Percentiles rank a stretch among this genome's conserved stretches.
Conservation (phyloP, 2,329 filamentous ascomycete genomes). For the Penicillium sp. region DNA sequence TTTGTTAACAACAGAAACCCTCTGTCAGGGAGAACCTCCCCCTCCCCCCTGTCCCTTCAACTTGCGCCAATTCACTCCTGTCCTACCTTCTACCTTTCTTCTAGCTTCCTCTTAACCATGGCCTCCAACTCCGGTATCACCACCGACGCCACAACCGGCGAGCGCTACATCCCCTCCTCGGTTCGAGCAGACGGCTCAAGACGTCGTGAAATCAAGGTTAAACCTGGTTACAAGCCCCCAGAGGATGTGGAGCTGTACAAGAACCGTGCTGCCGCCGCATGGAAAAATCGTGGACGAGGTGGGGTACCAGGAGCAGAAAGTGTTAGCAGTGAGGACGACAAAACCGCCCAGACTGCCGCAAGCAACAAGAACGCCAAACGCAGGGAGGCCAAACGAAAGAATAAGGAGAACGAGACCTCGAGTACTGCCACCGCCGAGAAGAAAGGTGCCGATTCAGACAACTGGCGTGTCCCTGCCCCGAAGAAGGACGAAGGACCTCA, state of each 20-base stretch:
- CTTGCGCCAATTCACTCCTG: background rate
- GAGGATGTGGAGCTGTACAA: constrained; percentile 97
- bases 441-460: constrained; percentile 34
- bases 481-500: constrained; percentile 33
- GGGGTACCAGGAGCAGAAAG: constrained; percentile 75
- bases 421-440: constrained; percentile 30
- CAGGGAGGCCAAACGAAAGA: constrained; percentile 68
- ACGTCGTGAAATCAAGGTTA: constrained; percentile 92
- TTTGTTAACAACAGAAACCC: too few relatives aligned
- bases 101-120: constrained; percentile 12
- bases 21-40: background rate
- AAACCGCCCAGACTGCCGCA: constrained; percentile 52
- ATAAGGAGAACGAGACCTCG: constrained; percentile 60
- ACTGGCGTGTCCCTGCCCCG: constrained; percentile 35
- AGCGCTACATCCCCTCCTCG: constrained; percentile 88
- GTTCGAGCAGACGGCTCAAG: constrained; percentile 84
- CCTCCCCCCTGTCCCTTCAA: too few relatives aligned
- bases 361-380: constrained; percentile 88
- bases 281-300: constrained; percentile 72
- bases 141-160: constrained; percentile 73
- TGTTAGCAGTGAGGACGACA: constrained; percentile 58
- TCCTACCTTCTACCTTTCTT: background rate
- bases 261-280: constrained; percentile 84
- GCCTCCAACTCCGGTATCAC: constrained; percentile 67
- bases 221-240: constrained; percentile 88